Percentiles rank a stretch among this genome's conserved stretches.
phyloP scores from a whole-genome alignment of 441 rosid species.

The Eutrema salsugineum region DNA sequence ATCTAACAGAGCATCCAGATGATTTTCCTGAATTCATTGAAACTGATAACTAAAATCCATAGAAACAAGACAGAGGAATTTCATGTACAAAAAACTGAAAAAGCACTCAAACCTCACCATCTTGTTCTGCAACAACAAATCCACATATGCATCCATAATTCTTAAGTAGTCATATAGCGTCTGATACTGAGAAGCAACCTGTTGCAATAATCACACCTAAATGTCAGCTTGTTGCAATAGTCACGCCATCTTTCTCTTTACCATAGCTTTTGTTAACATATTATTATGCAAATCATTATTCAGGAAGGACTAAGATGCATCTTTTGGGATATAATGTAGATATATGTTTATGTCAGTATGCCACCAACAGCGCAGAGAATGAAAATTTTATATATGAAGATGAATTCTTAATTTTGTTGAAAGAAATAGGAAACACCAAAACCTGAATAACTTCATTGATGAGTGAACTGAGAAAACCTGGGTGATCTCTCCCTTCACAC shows the following conservation, averaged over 20 bases:
- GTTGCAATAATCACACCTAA: conserved; percentile 18
- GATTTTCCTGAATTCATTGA: conserved; percentile 45
- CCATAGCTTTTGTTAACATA: conserved; percentile 3
- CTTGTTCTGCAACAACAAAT: conserved; percentile 70
- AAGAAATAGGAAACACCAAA: conserved; percentile 5
- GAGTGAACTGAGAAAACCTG: conserved; percentile 39
- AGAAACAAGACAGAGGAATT: conserved; percentile 6
- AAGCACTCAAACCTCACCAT: conserved; percentile 49
- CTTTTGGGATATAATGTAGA: background rate
- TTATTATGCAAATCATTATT: background rate
- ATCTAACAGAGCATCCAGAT: conserved; percentile 55
- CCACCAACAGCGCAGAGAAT: background rate
- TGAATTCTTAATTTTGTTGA: background rate
- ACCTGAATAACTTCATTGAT: conserved; percentile 72
- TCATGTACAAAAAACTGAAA: conserved; percentile 3
- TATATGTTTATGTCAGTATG: background rate
- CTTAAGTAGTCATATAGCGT: conserved; percentile 66
- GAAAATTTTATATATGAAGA: background rate
- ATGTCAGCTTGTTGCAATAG: conserved; percentile 16
- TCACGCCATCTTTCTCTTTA: background rate
- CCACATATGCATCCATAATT: conserved; percentile 81
- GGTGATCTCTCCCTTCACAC: conserved; percentile 46
- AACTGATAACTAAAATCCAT: background rate
- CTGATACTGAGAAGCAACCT: conserved; percentile 59
- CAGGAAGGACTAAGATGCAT: background rate